Percentiles rank a stretch among this genome's conserved stretches.
These are phyloP conservation scores for Ochromonas danica DNA, from an alignment of 108 stramenopile species.

Conservation along the genomic window DNA sequence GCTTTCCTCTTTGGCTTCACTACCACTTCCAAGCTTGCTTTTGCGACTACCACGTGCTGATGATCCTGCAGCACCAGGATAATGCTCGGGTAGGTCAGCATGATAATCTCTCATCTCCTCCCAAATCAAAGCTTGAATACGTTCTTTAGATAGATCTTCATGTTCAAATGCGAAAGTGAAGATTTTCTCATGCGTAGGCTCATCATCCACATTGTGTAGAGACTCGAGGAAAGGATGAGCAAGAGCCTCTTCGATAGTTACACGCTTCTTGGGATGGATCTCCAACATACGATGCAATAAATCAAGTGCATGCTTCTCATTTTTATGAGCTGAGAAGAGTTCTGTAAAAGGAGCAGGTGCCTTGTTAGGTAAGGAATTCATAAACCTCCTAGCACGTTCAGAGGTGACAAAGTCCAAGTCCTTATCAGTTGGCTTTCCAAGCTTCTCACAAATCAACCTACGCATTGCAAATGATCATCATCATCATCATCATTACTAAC, in stretches of 20 bases:
- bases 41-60: too few species aligned
- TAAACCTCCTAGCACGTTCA: conserved; percentile 50
- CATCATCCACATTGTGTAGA: conserved; percentile 48
- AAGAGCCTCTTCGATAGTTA: conserved; percentile 81
- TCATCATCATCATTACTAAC: not conserved
- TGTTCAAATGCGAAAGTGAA: conserved; percentile 31
- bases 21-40: too few species aligned
- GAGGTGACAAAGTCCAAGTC: conserved; percentile 83
- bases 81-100: conserved; percentile 12
- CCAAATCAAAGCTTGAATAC: conserved; percentile 28
- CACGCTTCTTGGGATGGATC: conserved; percentile 78
- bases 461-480: conserved; percentile 52
- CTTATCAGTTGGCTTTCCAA: conserved; percentile 80
- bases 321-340: conserved; percentile 45
- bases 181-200: conserved; percentile 29
- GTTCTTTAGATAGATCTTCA: conserved; percentile 25
- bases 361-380: conserved; percentile 47
- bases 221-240: conserved; percentile 62
- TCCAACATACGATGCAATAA: conserved; percentile 74
- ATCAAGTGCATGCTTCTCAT: conserved; percentile 67
- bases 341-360: conserved; percentile 27
- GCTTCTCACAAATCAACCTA: conserved; percentile 75
- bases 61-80: too few species aligned
- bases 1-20: too few species aligned
- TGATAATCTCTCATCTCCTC: conserved; percentile 24